Evolutionary conservation across 495 filamentous ascomycete genomes (phyloP).

Genomic region (Penicillium paxilli): DNA sequence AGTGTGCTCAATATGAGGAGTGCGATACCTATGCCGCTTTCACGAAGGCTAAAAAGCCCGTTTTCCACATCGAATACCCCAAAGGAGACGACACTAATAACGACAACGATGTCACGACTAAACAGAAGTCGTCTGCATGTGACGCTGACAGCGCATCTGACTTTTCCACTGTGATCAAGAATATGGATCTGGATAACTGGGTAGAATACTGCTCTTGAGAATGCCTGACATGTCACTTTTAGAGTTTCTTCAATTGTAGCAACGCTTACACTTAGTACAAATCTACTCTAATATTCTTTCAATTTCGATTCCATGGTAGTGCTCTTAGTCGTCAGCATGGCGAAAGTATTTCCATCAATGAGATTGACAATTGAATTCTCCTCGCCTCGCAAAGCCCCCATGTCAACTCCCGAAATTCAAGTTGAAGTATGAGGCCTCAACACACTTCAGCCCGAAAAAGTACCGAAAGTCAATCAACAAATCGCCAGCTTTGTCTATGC

Average conservation of each 20-base stretch:
- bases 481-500: background rate
- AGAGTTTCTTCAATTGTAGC: background rate
- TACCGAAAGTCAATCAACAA: background rate
- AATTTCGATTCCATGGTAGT: background rate
- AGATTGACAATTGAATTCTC: background rate
- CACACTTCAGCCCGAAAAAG: background rate
- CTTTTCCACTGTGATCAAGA: conserved; percentile 67
- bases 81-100: conserved; percentile 43
- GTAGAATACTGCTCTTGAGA: conserved; percentile 46
- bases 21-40: conserved; percentile 60
- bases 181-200: conserved; percentile 61
- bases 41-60: conserved; percentile 59
- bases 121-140: conserved; percentile 34
- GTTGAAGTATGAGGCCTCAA: background rate
- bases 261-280: background rate
- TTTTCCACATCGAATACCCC: conserved; percentile 75
- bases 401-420: background rate
- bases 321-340: background rate
- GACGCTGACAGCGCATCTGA: conserved; percentile 34
- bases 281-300: background rate
- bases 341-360: background rate
- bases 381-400: background rate
- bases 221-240: background rate
- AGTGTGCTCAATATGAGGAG: conserved; percentile 62
- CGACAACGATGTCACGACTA: conserved; percentile 28